Conservation (phyloP, 2,329 filamentous ascomycete genomes). For the Epichloe amarillans region DNA sequence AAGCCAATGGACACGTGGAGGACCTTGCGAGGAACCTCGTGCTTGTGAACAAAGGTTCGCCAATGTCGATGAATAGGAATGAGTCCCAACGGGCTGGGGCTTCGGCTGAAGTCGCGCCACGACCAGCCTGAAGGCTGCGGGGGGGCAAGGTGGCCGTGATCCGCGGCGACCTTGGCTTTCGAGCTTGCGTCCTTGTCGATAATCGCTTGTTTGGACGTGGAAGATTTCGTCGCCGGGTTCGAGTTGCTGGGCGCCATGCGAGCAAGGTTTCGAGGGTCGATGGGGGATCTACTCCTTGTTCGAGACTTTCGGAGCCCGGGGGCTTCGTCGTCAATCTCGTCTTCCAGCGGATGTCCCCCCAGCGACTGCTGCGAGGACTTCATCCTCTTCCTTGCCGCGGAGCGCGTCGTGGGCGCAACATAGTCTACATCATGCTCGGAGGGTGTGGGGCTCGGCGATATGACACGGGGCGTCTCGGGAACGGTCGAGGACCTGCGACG, state of each 20-base stretch:
- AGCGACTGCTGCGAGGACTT: constrained; percentile 46
- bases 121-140: constrained; percentile 53
- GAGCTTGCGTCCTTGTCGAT: constrained; percentile 13
- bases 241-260: constrained; percentile 39
- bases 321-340: constrained; percentile 28
- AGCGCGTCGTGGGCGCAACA: constrained; percentile 64
- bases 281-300: constrained; percentile 59
- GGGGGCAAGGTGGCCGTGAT: constrained; percentile 58
- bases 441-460: constrained; percentile 68
- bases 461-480: constrained; percentile 73
- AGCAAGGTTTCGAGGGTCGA: constrained; percentile 35
- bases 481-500: constrained; percentile 35
- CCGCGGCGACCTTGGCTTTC: constrained; percentile 20
- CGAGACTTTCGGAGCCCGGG: constrained; percentile 48
- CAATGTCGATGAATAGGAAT: constrained; percentile 94
- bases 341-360: constrained; percentile 44
- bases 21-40: constrained; percentile 88
- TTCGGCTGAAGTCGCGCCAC: constrained; percentile 81
- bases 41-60: constrained; percentile 83
- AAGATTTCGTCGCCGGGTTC: constrained; percentile 18
- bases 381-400: constrained; percentile 43
- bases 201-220: constrained; percentile 8
- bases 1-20: constrained; percentile 96
- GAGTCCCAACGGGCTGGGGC: constrained; percentile 80
- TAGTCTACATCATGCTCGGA: constrained; percentile 31